Evolutionary conservation across 2,329 filamentous ascomycete genomes (phyloP), one percentile per base, ranked within the genome.

Genomic region (Pseudocercospora eumusae): DNA sequence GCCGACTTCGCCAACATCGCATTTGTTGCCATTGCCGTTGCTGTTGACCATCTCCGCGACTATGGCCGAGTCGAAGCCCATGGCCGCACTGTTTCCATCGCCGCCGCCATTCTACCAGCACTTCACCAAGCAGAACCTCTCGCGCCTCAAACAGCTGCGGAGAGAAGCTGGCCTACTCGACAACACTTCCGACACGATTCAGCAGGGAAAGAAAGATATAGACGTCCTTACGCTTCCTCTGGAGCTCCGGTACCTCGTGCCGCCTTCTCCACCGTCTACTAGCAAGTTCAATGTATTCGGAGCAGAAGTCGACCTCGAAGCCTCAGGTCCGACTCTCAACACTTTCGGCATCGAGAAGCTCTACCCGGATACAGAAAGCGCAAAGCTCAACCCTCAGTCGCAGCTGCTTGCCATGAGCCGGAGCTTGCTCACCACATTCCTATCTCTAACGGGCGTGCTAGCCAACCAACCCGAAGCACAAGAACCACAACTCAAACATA

Each of bases 101-200:
- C 95, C 95, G 25, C 95, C 95, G 25, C 88, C 89, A 0, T 96
- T 97, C 79, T 98, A 91, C 87, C 88, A 89, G 68, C 84, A 90
- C 75, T 98, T 98, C 77, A 96, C 91, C 0, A 76, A 86, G 2
- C 86, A 89, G 27, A 96, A 93, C 72, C 71, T 91, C 57, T 78
- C 84, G 13, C 86, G 85, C 53, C 77, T 90, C 23, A 66, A 65
- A 28, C 68, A 70, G 18, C 60, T 70, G 5, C 72, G 71, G 57
- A 70, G 69, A 64, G 69, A 71, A 59, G 63, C 64, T 13, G 65
- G 52, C 52, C 20, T 57, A n/a, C 40, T 49, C 20, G 50, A 57
- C 15, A 73, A 52, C 64, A 71, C 75, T 20, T 56, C 68, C 8
- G 59, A 55, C 52, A 54, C 28, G 8, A 5, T 18, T 15, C 63